A percentile compares a stretch with the other conserved stretches of the same genome.
phyloP scores from a whole-genome alignment of 1,284 basidiomycete genomes.

The Boletus calvinii region DNA sequence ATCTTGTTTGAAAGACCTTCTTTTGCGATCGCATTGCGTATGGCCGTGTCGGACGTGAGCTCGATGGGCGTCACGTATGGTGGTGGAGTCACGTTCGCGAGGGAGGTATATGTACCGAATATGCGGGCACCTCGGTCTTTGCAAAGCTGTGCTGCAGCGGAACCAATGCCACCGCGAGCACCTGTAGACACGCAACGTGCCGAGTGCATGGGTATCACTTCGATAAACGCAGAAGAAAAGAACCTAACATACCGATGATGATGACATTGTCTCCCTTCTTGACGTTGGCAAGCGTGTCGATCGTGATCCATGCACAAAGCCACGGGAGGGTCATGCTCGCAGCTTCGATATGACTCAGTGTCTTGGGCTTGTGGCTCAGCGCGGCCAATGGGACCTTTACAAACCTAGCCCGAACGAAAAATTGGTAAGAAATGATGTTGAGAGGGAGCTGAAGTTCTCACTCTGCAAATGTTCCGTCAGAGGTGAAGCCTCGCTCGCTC shows the following conservation, averaged over 20 bases:
- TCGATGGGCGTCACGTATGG: constrained; percentile 33
- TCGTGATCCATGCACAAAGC: constrained; percentile 40
- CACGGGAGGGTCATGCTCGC: constrained; percentile 37
- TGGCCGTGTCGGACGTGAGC: constrained; percentile 32
- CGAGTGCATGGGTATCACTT: neutral
- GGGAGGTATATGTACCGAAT: constrained; percentile 37
- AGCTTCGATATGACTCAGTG: constrained; percentile 26
- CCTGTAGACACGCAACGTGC: constrained; percentile 20
- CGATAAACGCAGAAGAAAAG: neutral
- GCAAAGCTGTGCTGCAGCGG: constrained; percentile 36
- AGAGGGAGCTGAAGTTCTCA: constrained; percentile 14
- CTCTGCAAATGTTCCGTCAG: constrained; percentile 36
- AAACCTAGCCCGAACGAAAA: constrained; percentile 19
- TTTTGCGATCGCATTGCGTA: constrained; percentile 29
- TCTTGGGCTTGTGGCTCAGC: constrained; percentile 32
- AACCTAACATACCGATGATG: constrained; percentile 27
- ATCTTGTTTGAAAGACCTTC: constrained; percentile 32
- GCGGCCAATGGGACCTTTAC: constrained; percentile 31
- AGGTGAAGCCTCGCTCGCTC: constrained; percentile 33
- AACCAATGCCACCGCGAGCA: constrained; percentile 37
- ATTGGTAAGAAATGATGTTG: neutral
- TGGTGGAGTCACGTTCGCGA: constrained; percentile 22
- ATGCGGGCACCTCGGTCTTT: constrained; percentile 32
- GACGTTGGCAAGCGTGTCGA: constrained; percentile 34
- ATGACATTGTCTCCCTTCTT: constrained; percentile 36